A percentile compares a stretch with the other conserved stretches of the same genome.
These are phyloP conservation scores for Cladosporium sp. DNA, from an alignment of 2,329 filamentous ascomycete genomes.

Conservation along the genomic window DNA sequence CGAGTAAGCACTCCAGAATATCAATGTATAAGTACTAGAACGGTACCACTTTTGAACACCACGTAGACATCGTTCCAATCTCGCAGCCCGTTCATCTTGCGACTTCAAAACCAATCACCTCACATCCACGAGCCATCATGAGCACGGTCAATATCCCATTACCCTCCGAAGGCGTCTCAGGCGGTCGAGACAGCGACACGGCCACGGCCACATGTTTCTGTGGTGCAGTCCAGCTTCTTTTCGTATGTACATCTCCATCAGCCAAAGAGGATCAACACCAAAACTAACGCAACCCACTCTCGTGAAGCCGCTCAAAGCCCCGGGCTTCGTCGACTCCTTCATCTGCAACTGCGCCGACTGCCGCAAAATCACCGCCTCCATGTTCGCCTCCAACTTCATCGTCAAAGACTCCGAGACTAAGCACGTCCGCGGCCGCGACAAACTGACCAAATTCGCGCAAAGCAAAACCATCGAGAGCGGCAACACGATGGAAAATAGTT, in stretches of 20 bases:
- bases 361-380: slow-evolving; percentile 58
- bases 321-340: slow-evolving; percentile 49
- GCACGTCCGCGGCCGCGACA: slow-evolving; percentile 50
- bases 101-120: neutral
- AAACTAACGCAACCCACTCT: neutral
- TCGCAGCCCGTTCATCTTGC: neutral
- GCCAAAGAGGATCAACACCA: neutral
- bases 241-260: slow-evolving; percentile 37
- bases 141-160: neutral
- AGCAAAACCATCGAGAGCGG: slow-evolving; percentile 45
- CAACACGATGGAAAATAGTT: slow-evolving; percentile 57
- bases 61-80: too few relatives aligned
- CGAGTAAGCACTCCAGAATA: neutral
- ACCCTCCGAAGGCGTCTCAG: slow-evolving; percentile 3
- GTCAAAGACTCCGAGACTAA: slow-evolving; percentile 37
- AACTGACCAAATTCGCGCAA: slow-evolving; percentile 47
- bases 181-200: neutral
- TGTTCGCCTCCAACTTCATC: slow-evolving; percentile 59
- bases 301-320: slow-evolving; percentile 39
- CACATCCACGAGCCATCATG: neutral
- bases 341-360: slow-evolving; percentile 60
- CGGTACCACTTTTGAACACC: neutral
- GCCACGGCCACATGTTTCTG: slow-evolving; percentile 59
- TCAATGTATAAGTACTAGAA: neutral
- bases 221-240: slow-evolving; percentile 51